phyloP scores from a whole-genome alignment of 2,329 filamentous ascomycete genomes.

The Sporothrix luriei region DNA sequence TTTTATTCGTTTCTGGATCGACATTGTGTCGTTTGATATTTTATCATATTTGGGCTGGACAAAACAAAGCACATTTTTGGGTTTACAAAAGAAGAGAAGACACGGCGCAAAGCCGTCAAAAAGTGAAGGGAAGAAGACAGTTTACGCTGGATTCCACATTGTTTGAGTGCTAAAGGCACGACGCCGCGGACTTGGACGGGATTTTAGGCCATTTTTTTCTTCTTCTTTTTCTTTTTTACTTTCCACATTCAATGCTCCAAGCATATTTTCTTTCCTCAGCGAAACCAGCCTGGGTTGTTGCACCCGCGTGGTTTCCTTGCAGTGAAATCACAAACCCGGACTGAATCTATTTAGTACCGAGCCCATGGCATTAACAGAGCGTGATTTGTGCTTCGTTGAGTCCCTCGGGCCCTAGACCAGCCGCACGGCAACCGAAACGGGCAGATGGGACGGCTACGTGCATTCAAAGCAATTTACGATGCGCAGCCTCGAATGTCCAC shows the following conservation, averaged over 20 bases:
- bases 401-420: not conserved
- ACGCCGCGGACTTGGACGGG: not conserved
- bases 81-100: not conserved
- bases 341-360: too few relatives aligned
- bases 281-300: too few relatives aligned
- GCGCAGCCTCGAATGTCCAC: not conserved
- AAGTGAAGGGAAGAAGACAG: not conserved
- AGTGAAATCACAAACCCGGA: not conserved
- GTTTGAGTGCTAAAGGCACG: not conserved
- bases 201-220: not conserved
- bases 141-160: not conserved
- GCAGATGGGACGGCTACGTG: constrained; percentile 17
- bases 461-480: not conserved
- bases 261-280: not conserved
- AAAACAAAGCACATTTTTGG: not conserved
- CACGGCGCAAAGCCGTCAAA: constrained; percentile 1
- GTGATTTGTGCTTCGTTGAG: too few relatives aligned
- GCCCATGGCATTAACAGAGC: too few relatives aligned
- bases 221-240: not conserved
- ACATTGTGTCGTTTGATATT: not conserved
- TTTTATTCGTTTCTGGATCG: not conserved
- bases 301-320: not conserved
- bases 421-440: constrained; percentile 30
- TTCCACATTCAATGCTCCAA: not conserved
- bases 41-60: not conserved